These are phyloP conservation scores for Candida glaebosa DNA, from an alignment of 805 yeast species.

Conservation along the genomic window DNA sequence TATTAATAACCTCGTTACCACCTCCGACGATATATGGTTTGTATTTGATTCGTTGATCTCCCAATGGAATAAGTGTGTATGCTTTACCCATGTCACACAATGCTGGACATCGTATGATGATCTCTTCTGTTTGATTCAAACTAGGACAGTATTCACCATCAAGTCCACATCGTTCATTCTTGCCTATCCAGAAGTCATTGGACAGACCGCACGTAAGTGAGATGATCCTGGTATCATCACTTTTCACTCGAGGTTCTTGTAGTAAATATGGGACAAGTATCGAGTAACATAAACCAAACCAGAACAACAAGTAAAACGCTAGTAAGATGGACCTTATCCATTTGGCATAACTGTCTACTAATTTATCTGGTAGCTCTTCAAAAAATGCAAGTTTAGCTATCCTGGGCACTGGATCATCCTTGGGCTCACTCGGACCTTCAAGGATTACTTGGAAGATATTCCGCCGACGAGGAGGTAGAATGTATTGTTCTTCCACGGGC, in stretches of 20 bases:
- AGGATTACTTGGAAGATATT: neutral
- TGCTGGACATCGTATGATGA: conserved; percentile 79
- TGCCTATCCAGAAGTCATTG: conserved; percentile 65
- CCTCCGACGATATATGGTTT: conserved; percentile 78
- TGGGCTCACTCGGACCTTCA: conserved; percentile 49
- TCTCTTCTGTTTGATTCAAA: conserved; percentile 37
- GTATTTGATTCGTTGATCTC: conserved; percentile 64
- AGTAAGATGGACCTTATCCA: conserved; percentile 26
- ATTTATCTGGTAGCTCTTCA: conserved; percentile 43
- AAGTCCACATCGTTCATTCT: conserved; percentile 71
- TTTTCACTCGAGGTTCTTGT: conserved; percentile 30
- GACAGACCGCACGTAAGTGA: conserved; percentile 49
- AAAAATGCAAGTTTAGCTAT: conserved; percentile 13
- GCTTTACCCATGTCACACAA: conserved; percentile 76
- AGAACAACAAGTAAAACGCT: conserved; percentile 39
- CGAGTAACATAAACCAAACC: conserved; percentile 41
- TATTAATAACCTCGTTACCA: conserved; percentile 33
- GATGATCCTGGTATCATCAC: conserved; percentile 25
- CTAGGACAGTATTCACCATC: conserved; percentile 60
- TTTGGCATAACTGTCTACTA: conserved; percentile 26
- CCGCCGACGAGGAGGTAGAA: neutral
- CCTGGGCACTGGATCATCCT: conserved; percentile 47
- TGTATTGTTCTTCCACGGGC: neutral
- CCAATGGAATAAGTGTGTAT: conserved; percentile 72
- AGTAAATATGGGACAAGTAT: conserved; percentile 46